Conservation (phyloP, 805 yeast genomes). For the Monosporozyma unispora region DNA sequence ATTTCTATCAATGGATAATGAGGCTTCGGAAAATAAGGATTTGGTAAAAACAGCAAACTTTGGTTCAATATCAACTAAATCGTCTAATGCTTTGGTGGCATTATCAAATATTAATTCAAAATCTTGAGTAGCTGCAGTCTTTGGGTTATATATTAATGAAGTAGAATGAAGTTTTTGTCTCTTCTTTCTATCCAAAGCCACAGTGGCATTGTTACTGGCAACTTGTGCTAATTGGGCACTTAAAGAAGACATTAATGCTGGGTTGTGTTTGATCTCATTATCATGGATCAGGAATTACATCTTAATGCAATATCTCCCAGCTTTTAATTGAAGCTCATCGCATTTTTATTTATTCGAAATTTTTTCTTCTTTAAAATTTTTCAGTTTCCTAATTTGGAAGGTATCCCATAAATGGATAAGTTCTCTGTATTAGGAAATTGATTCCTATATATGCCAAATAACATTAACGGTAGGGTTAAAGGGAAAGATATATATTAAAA, state of each 20-base stretch:
- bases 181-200: slow-evolving; percentile 76
- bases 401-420: too few relatives aligned
- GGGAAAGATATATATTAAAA: too few relatives aligned
- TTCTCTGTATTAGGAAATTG: background rate
- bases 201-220: slow-evolving; percentile 53
- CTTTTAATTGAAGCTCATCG: slow-evolving; percentile 11
- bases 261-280: background rate
- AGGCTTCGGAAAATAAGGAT: slow-evolving; percentile 75
- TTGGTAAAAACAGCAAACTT: slow-evolving; percentile 61
- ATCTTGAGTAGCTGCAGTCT: slow-evolving; percentile 90
- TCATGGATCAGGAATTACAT: background rate
- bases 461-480: too few relatives aligned
- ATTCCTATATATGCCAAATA: background rate
- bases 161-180: slow-evolving; percentile 82
- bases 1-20: slow-evolving; percentile 70
- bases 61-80: slow-evolving; percentile 61
- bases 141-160: slow-evolving; percentile 78
- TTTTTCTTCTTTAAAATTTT: slow-evolving; percentile 1
- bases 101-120: slow-evolving; percentile 68
- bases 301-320: background rate
- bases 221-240: slow-evolving; percentile 75
- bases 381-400: background rate
- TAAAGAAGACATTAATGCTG: slow-evolving; percentile 44
- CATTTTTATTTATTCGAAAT: slow-evolving; percentile 5
- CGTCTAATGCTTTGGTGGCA: slow-evolving; percentile 68